phyloP scores from a whole-genome alignment of 2,329 filamentous ascomycete genomes.

The Beauveria pseudobassiana region DNA sequence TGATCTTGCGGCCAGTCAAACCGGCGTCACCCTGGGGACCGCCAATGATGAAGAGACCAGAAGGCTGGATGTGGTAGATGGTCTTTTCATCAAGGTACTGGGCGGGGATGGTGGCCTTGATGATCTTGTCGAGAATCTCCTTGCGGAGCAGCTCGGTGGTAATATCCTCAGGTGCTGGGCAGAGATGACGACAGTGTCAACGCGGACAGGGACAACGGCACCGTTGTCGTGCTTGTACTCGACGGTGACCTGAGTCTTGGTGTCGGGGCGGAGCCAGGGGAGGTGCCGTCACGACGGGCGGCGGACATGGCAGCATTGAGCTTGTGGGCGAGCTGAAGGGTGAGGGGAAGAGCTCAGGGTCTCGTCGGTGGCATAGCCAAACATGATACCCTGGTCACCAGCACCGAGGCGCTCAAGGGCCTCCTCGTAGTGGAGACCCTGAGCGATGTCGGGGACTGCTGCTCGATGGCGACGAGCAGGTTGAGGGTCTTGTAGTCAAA shows the following conservation, averaged over 20 bases:
- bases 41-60: conserved; percentile 97
- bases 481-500: conserved; percentile 99
- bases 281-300: conserved; percentile 81
- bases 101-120: conserved; percentile 87
- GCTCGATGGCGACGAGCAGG: conserved; percentile 96
- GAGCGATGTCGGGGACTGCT: conserved; percentile 98
- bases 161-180: conserved; percentile 88
- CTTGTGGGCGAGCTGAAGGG: conserved; percentile 89
- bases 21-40: conserved; percentile 98
- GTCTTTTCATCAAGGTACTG: conserved; percentile 90
- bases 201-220: conserved; percentile 83
- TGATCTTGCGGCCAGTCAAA: conserved; percentile 98
- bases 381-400: conserved; percentile 99
- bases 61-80: conserved; percentile 98
- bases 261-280: conserved; percentile 94
- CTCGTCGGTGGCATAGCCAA: conserved; percentile 99
- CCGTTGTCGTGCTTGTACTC: conserved; percentile 97
- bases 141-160: conserved; percentile 86
- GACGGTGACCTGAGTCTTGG: conserved; percentile 98
- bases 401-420: conserved; percentile 96
- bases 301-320: conserved; percentile 92
- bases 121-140: conserved; percentile 95
- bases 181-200: conserved; percentile 94
- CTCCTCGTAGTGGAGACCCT: conserved; percentile 97
- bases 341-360: conserved; percentile 92